These are phyloP conservation scores for Saturnispora mendoncae DNA, from an alignment of 805 yeast genomes.

Conservation along the genomic window DNA sequence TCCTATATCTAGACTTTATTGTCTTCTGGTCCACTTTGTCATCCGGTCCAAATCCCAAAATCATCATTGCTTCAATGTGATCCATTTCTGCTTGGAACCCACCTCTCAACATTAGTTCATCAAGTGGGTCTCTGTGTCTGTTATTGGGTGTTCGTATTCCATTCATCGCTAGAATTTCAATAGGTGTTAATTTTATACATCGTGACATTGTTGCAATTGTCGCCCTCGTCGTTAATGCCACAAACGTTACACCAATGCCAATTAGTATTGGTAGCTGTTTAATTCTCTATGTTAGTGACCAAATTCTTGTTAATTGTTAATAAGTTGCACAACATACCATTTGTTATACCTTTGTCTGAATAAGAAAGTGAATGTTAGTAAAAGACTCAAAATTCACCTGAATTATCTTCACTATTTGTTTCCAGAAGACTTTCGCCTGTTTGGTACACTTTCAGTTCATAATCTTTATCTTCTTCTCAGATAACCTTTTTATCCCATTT, in stretches of 20 bases:
- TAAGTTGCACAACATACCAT: too few relatives aligned
- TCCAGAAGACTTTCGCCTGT: too few relatives aligned
- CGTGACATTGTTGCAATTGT: conserved; percentile 28
- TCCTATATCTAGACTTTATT: conserved; percentile 64
- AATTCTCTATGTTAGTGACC: not conserved
- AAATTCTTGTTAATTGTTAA: too few relatives aligned
- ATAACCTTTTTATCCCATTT: too few relatives aligned
- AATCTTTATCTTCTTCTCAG: too few relatives aligned
- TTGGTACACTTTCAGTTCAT: too few relatives aligned
- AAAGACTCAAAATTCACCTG: too few relatives aligned
- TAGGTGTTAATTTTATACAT: conserved; percentile 27
- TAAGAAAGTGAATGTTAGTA: too few relatives aligned
- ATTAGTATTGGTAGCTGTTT: conserved; percentile 40
- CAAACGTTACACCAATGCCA: conserved; percentile 46
- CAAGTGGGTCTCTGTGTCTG: conserved; percentile 1
- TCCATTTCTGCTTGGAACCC: conserved; percentile 59
- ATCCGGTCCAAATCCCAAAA: conserved; percentile 53
- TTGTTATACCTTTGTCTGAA: too few relatives aligned
- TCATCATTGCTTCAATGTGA: conserved; percentile 60
- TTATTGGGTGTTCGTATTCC: conserved; percentile 19
- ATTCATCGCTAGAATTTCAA: conserved; percentile 34
- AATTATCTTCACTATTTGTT: too few relatives aligned
- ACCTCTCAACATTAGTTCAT: conserved; percentile 36
- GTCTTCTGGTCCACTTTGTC: conserved; percentile 37
- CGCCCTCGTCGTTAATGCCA: conserved; percentile 40